phyloP scores from a whole-genome alignment of 2,329 filamentous ascomycete genomes.

The Verticillium dahliae region DNA sequence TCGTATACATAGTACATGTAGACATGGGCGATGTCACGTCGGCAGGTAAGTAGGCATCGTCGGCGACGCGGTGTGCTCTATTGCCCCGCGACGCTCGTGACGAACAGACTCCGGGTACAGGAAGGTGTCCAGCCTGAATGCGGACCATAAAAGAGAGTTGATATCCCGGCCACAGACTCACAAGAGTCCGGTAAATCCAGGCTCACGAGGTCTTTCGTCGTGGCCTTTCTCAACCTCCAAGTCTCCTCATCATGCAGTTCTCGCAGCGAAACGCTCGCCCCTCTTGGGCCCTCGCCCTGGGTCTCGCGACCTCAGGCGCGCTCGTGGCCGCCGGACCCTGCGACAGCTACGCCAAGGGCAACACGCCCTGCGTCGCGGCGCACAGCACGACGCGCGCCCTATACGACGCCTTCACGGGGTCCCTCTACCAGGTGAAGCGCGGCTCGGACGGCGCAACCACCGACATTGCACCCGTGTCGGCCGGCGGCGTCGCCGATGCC shows the following conservation, averaged over 20 bases:
- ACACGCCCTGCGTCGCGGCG: conserved; percentile 57
- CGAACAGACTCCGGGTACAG: too few relatives aligned
- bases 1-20: too few relatives aligned
- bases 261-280: conserved; percentile 1
- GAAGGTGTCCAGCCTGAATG: too few relatives aligned
- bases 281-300: conserved; percentile 15
- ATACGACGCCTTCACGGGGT: conserved; percentile 43
- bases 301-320: conserved; percentile 25
- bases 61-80: too few relatives aligned
- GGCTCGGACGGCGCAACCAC: conserved; percentile 41
- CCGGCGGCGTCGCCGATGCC: conserved; percentile 57
- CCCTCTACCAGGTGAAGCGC: conserved; percentile 55
- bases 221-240: too few relatives aligned
- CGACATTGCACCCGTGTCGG: conserved; percentile 42
- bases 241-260: background rate
- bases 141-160: too few relatives aligned
- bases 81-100: too few relatives aligned
- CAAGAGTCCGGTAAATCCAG: too few relatives aligned
- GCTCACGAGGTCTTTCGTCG: too few relatives aligned
- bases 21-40: too few relatives aligned
- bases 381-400: conserved; percentile 60
- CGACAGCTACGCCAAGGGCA: conserved; percentile 52
- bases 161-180: too few relatives aligned
- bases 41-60: too few relatives aligned
- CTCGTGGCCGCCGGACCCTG: conserved; percentile 49